These are phyloP conservation scores for Phytophthora rubi DNA, from an alignment of 352 stramenopile species.

Conservation along the genomic window DNA sequence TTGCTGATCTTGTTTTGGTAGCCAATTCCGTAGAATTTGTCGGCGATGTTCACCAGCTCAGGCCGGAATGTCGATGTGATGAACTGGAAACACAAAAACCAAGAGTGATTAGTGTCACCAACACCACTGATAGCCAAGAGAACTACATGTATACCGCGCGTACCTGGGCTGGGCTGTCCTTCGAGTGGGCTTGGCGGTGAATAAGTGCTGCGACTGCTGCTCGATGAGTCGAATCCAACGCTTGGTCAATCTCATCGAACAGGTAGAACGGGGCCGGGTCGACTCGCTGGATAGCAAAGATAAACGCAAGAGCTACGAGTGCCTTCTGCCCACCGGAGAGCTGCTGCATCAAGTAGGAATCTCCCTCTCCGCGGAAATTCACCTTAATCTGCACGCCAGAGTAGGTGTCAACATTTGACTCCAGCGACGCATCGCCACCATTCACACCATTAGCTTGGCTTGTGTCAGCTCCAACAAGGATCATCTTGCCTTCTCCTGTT, in stretches of 20 bases:
- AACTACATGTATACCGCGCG: constrained; percentile 8
- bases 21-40: constrained; percentile 98
- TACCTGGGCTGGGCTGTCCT: constrained; percentile 96
- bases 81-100: constrained; percentile 58
- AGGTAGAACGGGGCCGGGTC: constrained; percentile 99
- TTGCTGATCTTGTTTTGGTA: constrained; percentile 99
- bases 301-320: constrained; percentile 99
- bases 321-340: constrained; percentile 99
- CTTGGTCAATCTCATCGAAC: constrained; percentile 99
- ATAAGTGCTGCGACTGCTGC: constrained; percentile 97
- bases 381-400: constrained; percentile 98
- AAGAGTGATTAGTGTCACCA: constrained; percentile 9
- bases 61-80: constrained; percentile 99
- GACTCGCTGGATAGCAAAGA: constrained; percentile 99
- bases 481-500: constrained; percentile 95
- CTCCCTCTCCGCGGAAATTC: constrained; percentile 95
- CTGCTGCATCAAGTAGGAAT: constrained; percentile 98
- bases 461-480: constrained; percentile 94
- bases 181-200: constrained; percentile 94
- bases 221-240: constrained; percentile 99
- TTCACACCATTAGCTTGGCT: constrained; percentile 18
- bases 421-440: constrained; percentile 29
- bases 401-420: constrained; percentile 92
- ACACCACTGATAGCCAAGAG: background rate
- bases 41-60: constrained; percentile 97